Base-by-base conservation (phyloP, 768 basidiomycete species). In the Auricularia heimuer region DNA sequence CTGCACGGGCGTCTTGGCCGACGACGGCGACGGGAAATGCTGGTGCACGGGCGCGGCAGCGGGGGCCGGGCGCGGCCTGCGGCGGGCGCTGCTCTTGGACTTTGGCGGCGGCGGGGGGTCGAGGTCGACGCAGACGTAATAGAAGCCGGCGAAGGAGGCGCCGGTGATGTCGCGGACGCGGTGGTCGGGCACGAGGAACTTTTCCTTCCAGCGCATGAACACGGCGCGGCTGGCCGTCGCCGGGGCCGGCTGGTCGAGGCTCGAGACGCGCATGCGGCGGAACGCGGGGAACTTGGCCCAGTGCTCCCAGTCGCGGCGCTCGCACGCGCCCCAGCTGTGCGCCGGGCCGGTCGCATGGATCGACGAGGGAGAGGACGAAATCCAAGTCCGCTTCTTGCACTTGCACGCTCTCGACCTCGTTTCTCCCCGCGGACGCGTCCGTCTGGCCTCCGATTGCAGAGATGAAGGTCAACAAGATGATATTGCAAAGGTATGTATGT, bases 191-290 rank as follows among this genome's bases (percentile, higher is more conserved):
- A 98, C 91, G 63, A 98, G 79, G 76, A 97, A 98, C 71, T 88
- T 81, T 77, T 98, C 96, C 77, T 98, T 98, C 90, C 94, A 95
- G 67, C 96, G 81, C 89, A 98, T 93, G 74, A 98, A 98, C 36
- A 94, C 85, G 61, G 73, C 76, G 29, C 68, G 66, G 24, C 68
- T 60, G 54, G 67, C 68, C 1, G 54, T 3, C 47, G 62, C 37
- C 10, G n/a, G 45, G 63, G 45, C 47, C 29, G 29, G 63, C 44
- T 62, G 62, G 61, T 62, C 45, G 39, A 54, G 63, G 37, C 45
- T 33, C 12, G 6, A 21, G 61, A 66, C 63, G 44, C 62, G 87
- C 68, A 94, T 84, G 70, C 90, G 83, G 51, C 88, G 84, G 76
- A 95, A 94, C 29, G 93, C 88, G 45, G 92, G 92, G 78, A 98